phyloP scores from a whole-genome alignment of 1,284 basidiomycete species.

The Rugiboletus extremiorientalis region DNA sequence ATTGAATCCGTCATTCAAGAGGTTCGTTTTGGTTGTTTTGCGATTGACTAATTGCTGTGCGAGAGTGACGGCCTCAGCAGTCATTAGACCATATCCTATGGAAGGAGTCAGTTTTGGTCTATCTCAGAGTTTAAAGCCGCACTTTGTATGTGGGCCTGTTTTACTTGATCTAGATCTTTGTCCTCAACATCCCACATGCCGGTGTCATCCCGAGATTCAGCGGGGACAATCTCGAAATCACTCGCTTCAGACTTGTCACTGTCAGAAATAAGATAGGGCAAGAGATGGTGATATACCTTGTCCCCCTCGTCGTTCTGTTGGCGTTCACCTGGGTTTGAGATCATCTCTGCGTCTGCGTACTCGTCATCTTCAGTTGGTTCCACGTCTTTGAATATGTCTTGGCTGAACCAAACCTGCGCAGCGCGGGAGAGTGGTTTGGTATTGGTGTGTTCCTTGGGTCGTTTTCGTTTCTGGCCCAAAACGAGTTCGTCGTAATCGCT shows the following conservation, averaged over 20 bases:
- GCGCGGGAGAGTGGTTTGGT: conserved; percentile 47
- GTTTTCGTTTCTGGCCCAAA: conserved; percentile 44
- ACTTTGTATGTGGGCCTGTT: conserved; percentile 75
- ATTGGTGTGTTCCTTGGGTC: conserved; percentile 41
- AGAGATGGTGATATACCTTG: conserved; percentile 30
- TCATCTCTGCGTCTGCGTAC: conserved; percentile 37
- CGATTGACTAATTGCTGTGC: conserved; percentile 94
- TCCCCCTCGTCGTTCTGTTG: conserved; percentile 36
- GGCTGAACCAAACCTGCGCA: conserved; percentile 90
- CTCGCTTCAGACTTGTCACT: conserved; percentile 18
- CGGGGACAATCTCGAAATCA: conserved; percentile 24
- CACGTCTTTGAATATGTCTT: conserved; percentile 80
- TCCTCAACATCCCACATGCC: conserved; percentile 84
- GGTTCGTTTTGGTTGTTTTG: conserved; percentile 82
- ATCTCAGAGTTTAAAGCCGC: conserved; percentile 26
- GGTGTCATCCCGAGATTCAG: conserved; percentile 50
- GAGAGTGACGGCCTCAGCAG: conserved; percentile 90
- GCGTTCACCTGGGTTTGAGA: conserved; percentile 1
- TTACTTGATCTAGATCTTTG: conserved; percentile 76
- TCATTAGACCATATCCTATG: conserved; percentile 82
- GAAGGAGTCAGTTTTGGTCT: conserved; percentile 1
- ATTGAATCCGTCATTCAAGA: conserved; percentile 96
- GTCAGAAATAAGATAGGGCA: conserved; percentile 13
- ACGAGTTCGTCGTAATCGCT: conserved; percentile 46
- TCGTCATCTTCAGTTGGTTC: conserved; percentile 43